phyloP scores from a whole-genome alignment of 768 basidiomycete species.

The Russula foetens region DNA sequence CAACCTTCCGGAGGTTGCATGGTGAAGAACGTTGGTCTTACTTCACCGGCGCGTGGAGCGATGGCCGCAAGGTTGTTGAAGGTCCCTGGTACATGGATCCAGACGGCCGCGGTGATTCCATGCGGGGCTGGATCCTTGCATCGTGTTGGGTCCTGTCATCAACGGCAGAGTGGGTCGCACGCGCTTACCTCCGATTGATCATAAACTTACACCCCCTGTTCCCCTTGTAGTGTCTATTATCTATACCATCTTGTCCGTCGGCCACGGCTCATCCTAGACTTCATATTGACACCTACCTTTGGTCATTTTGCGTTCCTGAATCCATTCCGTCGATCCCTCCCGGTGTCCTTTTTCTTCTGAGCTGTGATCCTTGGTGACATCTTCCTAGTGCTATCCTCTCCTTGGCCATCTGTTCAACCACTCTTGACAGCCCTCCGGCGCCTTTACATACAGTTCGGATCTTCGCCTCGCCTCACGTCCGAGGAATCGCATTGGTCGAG shows the following conservation, averaged over 20 bases:
- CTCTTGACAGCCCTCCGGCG: too few species aligned
- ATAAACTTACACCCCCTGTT: neutral
- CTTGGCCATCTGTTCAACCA: too few species aligned
- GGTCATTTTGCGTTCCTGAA: constrained; percentile 86
- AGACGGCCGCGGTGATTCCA: constrained; percentile 66
- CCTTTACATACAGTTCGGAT: too few species aligned
- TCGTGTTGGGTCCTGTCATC: constrained; percentile 82
- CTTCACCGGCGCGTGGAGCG: constrained; percentile 70
- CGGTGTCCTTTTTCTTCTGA: too few species aligned
- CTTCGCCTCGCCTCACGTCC: too few species aligned
- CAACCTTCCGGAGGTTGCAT: constrained; percentile 61
- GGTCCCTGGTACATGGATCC: constrained; percentile 44
- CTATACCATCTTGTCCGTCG: constrained; percentile 82
- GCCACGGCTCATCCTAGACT: constrained; percentile 93
- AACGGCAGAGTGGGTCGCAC: constrained; percentile 66
- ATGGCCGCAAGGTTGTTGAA: constrained; percentile 65
- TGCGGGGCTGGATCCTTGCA: constrained; percentile 87
- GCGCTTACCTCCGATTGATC: constrained; percentile 1
- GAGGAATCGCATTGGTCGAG: too few species aligned
- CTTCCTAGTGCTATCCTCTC: too few species aligned
- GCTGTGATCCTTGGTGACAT: too few species aligned
- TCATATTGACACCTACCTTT: constrained; percentile 82
- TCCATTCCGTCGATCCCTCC: too few species aligned
- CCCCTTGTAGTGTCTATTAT: constrained; percentile 52
- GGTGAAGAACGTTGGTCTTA: constrained; percentile 59